phyloP scores from a whole-genome alignment of 306 rosid genomes.

The Cicer arietinum region DNA sequence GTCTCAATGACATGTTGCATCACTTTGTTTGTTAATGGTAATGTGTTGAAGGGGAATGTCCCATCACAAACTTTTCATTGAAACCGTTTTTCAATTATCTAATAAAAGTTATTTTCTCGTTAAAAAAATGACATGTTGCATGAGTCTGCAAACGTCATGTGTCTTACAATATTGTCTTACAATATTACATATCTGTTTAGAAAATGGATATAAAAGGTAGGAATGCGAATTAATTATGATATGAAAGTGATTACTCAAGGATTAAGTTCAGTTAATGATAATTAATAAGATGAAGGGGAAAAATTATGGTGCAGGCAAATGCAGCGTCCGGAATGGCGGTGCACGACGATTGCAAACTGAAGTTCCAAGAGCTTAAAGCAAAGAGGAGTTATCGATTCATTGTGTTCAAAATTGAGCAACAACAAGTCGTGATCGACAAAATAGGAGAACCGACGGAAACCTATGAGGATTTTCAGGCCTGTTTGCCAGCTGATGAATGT shows the following conservation, averaged over 20 bases:
- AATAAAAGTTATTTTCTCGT: too few species aligned
- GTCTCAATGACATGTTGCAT: neutral
- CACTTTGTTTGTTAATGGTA: too few species aligned
- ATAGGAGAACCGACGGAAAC: conserved; percentile 58
- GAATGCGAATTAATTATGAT: neutral
- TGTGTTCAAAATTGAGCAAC: conserved; percentile 72
- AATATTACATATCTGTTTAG: neutral
- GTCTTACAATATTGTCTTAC: neutral
- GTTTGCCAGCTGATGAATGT: conserved; percentile 82
- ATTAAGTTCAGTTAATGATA: neutral
- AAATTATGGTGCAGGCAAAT: conserved; percentile 65
- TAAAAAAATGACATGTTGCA: too few species aligned
- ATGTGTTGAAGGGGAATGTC: too few species aligned
- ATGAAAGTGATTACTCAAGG: neutral
- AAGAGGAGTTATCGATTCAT: conserved; percentile 77
- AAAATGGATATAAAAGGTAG: neutral
- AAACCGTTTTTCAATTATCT: too few species aligned
- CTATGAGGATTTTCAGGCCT: conserved; percentile 71
- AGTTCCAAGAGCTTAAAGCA: conserved; percentile 76
- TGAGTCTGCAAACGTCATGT: neutral
- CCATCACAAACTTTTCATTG: too few species aligned
- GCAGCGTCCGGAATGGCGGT: conserved; percentile 93
- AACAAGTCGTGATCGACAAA: conserved; percentile 71
- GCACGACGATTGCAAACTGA: conserved; percentile 81
- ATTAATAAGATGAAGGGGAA: neutral